Evolutionary conservation across 306 rosid species (phyloP).

Genomic region (Malus fusca): DNA sequence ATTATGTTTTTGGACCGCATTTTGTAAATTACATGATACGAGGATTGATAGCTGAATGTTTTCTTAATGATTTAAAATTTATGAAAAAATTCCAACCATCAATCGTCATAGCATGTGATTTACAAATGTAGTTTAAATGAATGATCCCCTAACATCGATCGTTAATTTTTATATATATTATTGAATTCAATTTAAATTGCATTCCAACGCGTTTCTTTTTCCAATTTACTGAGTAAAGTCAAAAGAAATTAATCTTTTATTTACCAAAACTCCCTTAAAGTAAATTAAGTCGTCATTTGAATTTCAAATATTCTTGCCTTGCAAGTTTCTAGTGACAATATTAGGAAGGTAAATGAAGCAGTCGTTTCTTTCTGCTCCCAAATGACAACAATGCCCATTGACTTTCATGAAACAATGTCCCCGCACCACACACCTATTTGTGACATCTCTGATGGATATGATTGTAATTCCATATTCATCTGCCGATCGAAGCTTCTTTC

Average conservation of each 20-base stretch:
- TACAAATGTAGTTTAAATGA: too few species aligned
- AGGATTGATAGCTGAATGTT: too few species aligned
- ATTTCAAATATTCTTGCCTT: background rate
- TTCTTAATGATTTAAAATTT: too few species aligned
- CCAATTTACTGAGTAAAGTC: background rate
- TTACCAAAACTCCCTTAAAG: background rate
- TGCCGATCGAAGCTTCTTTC: constrained; percentile 21
- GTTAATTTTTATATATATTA: background rate
- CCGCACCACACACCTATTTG: constrained; percentile 15
- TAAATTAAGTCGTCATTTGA: background rate
- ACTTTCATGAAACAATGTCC: constrained; percentile 2
- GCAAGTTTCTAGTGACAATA: background rate
- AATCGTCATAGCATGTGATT: too few species aligned
- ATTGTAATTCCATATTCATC: background rate
- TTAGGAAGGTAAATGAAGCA: background rate
- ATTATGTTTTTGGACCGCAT: too few species aligned
- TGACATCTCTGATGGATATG: background rate
- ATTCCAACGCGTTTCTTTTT: background rate
- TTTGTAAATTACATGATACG: too few species aligned
- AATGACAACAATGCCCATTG: constrained; percentile 23
- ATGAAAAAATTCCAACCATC: too few species aligned
- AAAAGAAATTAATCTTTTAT: background rate
- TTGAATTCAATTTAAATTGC: background rate
- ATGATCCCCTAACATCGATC: too few species aligned
- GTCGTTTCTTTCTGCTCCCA: background rate